A percentile compares a stretch with the other conserved stretches of the same genome.
Conservation (phyloP, 768 basidiomycete genomes). For the Guyanaporus albipodus region DNA sequence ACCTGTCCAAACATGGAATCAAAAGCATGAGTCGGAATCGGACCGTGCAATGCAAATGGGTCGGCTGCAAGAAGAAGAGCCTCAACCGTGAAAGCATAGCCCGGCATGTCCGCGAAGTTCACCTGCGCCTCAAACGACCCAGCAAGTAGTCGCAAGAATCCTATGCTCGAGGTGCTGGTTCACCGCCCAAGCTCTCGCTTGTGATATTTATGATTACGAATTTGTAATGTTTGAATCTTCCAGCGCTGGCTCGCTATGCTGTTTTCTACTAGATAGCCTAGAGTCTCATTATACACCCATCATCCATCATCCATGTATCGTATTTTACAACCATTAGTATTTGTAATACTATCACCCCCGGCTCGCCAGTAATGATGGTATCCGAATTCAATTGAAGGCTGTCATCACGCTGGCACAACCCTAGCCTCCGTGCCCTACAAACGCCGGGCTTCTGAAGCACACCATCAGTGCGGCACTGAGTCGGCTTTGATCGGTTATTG, state of each 20-base stretch:
- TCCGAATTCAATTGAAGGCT: too few species aligned
- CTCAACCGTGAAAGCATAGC: constrained; percentile 17
- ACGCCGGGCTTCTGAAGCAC: neutral
- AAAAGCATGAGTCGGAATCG: neutral
- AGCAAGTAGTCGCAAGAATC: neutral
- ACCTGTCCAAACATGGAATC: constrained; percentile 17
- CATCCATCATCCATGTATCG: too few species aligned
- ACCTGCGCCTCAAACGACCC: constrained; percentile 8
- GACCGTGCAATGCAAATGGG: constrained; percentile 9
- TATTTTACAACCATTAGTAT: too few species aligned
- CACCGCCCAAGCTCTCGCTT: too few species aligned
- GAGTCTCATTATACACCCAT: too few species aligned
- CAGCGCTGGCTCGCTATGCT: too few species aligned
- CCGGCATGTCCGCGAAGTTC: constrained; percentile 17
- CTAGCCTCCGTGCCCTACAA: neutral
- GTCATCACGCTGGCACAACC: too few species aligned
- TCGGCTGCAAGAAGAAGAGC: constrained; percentile 1
- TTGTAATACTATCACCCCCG: too few species aligned
- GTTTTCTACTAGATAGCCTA: too few species aligned
- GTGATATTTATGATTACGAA: neutral
- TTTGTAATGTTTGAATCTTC: neutral
- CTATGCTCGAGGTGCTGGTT: neutral
- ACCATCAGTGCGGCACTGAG: constrained; percentile 9
- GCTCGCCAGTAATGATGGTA: too few species aligned
- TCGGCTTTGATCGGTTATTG: constrained; percentile 18